Conservation (phyloP, 306 rosid genomes). For the Elaeagnus macrophylla region DNA sequence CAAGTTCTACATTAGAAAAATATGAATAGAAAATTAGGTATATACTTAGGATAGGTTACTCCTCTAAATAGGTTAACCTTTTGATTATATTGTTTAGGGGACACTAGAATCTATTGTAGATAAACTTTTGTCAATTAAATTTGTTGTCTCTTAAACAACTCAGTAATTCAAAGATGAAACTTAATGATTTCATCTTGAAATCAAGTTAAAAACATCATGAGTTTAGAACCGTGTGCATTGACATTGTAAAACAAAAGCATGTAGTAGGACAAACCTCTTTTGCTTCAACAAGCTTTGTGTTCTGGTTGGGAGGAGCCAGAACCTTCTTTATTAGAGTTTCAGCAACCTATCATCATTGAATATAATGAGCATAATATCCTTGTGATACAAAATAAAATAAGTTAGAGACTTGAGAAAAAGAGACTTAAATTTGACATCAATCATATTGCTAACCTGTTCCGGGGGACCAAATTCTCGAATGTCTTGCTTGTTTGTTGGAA, state of each 20-base stretch:
- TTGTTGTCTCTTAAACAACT: too few relatives aligned
- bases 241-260: slow-evolving; percentile 2
- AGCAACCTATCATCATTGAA: slow-evolving; percentile 49
- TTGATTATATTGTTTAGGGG: too few relatives aligned
- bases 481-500: slow-evolving; percentile 66
- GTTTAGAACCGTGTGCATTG: not conserved
- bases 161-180: too few relatives aligned
- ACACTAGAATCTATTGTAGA: too few relatives aligned
- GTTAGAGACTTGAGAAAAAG: not conserved
- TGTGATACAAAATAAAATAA: not conserved
- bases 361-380: not conserved
- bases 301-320: slow-evolving; percentile 80
- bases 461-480: slow-evolving; percentile 85
- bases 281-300: slow-evolving; percentile 78
- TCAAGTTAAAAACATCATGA: not conserved
- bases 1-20: too few relatives aligned
- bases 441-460: slow-evolving; percentile 40
- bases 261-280: slow-evolving; percentile 48
- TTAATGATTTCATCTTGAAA: too few relatives aligned
- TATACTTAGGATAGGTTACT: too few relatives aligned
- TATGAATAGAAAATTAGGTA: too few relatives aligned
- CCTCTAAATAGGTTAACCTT: too few relatives aligned
- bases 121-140: too few relatives aligned
- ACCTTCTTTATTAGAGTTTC: slow-evolving; percentile 73
- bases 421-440: not conserved